Conservation (phyloP, 192 early-diverging fungal genomes). For the Coemansia sp. region DNA sequence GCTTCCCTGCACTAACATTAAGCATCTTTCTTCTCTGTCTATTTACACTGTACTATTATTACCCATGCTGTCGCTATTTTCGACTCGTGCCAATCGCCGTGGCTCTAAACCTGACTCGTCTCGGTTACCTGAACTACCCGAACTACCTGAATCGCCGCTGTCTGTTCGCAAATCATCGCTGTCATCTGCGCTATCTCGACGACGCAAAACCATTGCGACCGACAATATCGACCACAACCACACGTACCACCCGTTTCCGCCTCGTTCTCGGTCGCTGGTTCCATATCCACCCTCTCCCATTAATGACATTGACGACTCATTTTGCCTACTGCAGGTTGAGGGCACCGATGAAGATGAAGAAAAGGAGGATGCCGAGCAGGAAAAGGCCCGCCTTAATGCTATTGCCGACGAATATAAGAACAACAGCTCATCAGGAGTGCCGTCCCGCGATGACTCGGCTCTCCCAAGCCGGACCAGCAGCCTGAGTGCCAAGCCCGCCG, state of each 20-base stretch:
- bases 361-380: neutral
- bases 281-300: neutral
- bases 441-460: conserved; percentile 16
- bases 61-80: conserved; percentile 39
- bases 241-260: conserved; percentile 22
- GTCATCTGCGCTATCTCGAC: neutral
- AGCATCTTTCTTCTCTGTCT: neutral
- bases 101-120: neutral
- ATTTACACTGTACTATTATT: neutral
- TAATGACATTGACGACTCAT: neutral
- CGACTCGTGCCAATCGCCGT: conserved; percentile 35
- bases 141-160: conserved; percentile 6
- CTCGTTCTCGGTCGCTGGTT: conserved; percentile 40
- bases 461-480: conserved; percentile 44
- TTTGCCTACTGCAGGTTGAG: conserved; percentile 37
- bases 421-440: conserved; percentile 2
- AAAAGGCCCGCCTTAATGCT: conserved; percentile 29
- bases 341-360: conserved; percentile 18
- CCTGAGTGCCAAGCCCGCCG: conserved; percentile 13
- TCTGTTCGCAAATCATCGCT: conserved; percentile 23
- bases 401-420: conserved; percentile 41
- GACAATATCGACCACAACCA: conserved; percentile 11
- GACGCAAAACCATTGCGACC: conserved; percentile 4
- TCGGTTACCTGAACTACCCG: neutral
- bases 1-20: neutral